A percentile compares a stretch with the other conserved stretches of the same genome.
phyloP scores from a whole-genome alignment of 768 basidiomycete genomes.

The Kwoniella shandongensis region DNA sequence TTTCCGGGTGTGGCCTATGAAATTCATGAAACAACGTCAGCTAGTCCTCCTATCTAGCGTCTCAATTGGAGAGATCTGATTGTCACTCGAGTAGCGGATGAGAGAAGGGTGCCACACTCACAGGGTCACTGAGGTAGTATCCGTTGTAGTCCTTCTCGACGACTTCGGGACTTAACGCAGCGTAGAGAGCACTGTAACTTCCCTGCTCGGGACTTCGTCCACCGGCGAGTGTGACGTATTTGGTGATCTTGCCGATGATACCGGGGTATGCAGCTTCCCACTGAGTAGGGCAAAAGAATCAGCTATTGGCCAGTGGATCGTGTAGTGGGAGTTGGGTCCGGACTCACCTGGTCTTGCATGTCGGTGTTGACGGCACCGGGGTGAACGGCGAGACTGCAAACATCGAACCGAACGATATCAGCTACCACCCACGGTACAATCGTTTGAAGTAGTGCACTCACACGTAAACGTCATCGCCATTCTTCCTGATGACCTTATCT shows the following conservation, averaged over 20 bases:
- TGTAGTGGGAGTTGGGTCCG: not conserved
- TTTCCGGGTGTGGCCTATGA: conserved; percentile 32
- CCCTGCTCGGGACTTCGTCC: conserved; percentile 46
- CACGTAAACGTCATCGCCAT: conserved; percentile 48
- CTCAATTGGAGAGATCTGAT: too few relatives aligned
- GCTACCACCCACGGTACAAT: not conserved
- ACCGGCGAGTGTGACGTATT: conserved; percentile 27
- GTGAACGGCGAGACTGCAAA: conserved; percentile 42
- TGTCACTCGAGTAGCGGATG: too few relatives aligned
- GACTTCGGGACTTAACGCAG: conserved; percentile 34
- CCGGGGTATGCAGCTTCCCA: conserved; percentile 47
- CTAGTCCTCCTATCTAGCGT: too few relatives aligned
- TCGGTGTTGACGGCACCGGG: conserved; percentile 53
- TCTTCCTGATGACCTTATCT: conserved; percentile 52
- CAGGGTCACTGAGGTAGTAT: conserved; percentile 45
- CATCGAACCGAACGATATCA: not conserved
- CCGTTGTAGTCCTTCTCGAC: conserved; percentile 48
- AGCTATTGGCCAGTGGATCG: too few relatives aligned
- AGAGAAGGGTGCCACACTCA: conserved; percentile 6
- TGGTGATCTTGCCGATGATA: conserved; percentile 31
- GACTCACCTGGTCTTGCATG: conserved; percentile 40
- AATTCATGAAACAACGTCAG: not conserved
- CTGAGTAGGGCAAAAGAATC: conserved; percentile 10
- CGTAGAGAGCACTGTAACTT: conserved; percentile 45
- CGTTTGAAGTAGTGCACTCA: conserved; percentile 3